These are phyloP conservation scores for Arabidopsis hybrid DNA, from an alignment of 441 rosid species.

Conservation along the genomic window DNA sequence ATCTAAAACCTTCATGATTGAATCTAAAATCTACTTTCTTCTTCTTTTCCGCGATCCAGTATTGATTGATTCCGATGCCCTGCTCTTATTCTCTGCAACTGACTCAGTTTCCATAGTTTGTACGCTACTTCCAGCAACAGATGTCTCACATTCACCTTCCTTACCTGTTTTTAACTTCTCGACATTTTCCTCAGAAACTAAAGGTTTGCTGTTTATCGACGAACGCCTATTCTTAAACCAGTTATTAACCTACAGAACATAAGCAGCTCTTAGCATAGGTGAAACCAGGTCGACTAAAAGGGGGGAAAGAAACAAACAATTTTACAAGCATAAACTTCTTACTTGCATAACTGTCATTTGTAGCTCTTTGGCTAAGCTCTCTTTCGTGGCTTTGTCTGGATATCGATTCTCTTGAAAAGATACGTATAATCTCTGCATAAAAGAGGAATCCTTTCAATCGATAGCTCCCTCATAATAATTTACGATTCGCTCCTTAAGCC, in stretches of 20 bases:
- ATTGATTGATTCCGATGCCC: conserved; percentile 23
- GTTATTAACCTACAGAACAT: conserved; percentile 64
- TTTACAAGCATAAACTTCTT: conserved; percentile 21
- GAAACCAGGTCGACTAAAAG: conserved; percentile 13
- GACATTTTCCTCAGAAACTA: conserved; percentile 41
- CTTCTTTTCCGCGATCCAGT: conserved; percentile 41
- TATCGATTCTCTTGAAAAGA: conserved; percentile 71
- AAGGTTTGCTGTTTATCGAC: conserved; percentile 36
- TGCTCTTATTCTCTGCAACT: conserved; percentile 4
- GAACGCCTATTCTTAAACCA: conserved; percentile 91
- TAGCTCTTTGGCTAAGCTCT: conserved; percentile 72
- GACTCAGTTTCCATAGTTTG: conserved; percentile 30
- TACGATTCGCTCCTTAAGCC: conserved; percentile 13
- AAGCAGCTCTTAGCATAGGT: conserved; percentile 17
- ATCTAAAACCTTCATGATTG: conserved; percentile 18
- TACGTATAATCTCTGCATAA: conserved; percentile 64
- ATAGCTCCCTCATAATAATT: conserved; percentile 1
- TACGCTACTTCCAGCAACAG: conserved; percentile 37
- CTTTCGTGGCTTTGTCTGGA: conserved; percentile 70
- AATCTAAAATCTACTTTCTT: conserved; percentile 28
- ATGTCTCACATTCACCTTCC: conserved; percentile 23
- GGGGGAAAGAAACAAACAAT: background rate
- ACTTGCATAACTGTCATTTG: conserved; percentile 75
- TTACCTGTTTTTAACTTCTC: conserved; percentile 7
- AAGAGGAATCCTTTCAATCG: conserved; percentile 7